Conservation (phyloP, 2,329 filamentous ascomycete species). For the Simplicillium sp. region DNA sequence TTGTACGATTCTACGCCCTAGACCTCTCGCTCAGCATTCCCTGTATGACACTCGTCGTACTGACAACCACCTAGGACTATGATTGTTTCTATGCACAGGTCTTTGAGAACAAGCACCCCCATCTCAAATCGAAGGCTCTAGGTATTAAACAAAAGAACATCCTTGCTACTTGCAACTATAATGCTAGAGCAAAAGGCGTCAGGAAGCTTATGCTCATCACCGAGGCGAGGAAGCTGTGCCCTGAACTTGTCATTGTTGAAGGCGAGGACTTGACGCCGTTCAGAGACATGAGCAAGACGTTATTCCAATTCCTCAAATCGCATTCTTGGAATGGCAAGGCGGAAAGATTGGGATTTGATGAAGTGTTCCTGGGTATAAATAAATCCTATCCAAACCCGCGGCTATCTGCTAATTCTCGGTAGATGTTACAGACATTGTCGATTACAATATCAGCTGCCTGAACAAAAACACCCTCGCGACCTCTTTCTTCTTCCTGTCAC, state of each 20-base stretch:
- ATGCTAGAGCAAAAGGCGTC: slow-evolving; percentile 63
- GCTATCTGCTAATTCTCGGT: slow-evolving; percentile 38
- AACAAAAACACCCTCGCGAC: slow-evolving; percentile 53
- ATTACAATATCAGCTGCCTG: slow-evolving; percentile 67
- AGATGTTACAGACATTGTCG: slow-evolving; percentile 79
- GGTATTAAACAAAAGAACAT: slow-evolving; percentile 92
- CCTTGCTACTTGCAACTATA: slow-evolving; percentile 88
- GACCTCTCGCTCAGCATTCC: slow-evolving; percentile 5
- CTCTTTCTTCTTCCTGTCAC: slow-evolving; percentile 74
- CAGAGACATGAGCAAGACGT: slow-evolving; percentile 72
- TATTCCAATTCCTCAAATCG: slow-evolving; percentile 63
- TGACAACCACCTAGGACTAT: slow-evolving; percentile 46
- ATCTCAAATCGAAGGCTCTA: slow-evolving; percentile 62
- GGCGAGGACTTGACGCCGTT: slow-evolving; percentile 83
- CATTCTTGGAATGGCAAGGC: slow-evolving; percentile 71
- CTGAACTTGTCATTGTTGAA: slow-evolving; percentile 75
- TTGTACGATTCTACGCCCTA: too few species aligned
- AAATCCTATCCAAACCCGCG: background rate
- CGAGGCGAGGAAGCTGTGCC: slow-evolving; percentile 72
- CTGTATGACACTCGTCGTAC: slow-evolving; percentile 2
- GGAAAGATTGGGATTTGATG: slow-evolving; percentile 83
- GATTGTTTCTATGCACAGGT: slow-evolving; percentile 95
- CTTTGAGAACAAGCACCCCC: slow-evolving; percentile 71
- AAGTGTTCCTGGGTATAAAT: slow-evolving; percentile 49
- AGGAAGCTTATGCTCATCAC: slow-evolving; percentile 78